Conservation (phyloP, 2,329 filamentous ascomycete species). For the Cadophora luteo-olivacea region DNA sequence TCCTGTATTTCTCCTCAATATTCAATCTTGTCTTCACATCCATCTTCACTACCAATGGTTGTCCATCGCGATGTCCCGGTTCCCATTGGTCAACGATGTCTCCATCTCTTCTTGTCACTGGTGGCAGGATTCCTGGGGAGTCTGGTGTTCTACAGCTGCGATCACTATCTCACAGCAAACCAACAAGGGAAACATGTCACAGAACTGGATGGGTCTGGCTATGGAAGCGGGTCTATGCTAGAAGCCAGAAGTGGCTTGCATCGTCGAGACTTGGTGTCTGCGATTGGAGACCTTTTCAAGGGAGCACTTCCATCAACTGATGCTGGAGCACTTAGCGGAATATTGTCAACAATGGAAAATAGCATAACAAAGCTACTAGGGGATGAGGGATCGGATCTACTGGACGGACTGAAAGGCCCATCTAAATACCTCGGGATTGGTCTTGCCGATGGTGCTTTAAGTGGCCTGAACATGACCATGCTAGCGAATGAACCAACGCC, state of each 20-base stretch:
- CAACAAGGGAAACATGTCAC: not conserved
- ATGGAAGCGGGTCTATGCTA: not conserved
- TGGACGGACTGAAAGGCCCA: constrained; percentile 7
- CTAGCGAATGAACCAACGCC: not conserved
- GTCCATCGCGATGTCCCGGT: not conserved
- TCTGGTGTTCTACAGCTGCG: not conserved
- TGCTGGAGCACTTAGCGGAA: not conserved
- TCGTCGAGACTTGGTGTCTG: not conserved
- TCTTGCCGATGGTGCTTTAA: constrained; percentile 11
- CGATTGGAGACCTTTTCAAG: not conserved
- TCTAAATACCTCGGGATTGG: constrained; percentile 13
- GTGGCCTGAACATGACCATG: constrained; percentile 12
- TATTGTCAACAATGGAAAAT: not conserved
- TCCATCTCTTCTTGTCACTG: not conserved
- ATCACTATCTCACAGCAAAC: not conserved
- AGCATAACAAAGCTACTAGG: not conserved
- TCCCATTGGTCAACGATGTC: not conserved
- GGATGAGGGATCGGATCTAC: not conserved
- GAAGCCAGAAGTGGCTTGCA: not conserved
- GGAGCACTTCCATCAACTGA: not conserved
- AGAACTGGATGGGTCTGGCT: not conserved
- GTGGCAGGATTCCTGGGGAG: not conserved
- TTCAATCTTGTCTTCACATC: not conserved
- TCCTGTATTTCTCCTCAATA: not conserved
- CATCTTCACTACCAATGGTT: not conserved